Percentiles rank a stretch among this genome's conserved stretches.
These are phyloP conservation scores for Puccinia sorghi DNA, from an alignment of 1,284 basidiomycete species.

Conservation along the genomic window DNA sequence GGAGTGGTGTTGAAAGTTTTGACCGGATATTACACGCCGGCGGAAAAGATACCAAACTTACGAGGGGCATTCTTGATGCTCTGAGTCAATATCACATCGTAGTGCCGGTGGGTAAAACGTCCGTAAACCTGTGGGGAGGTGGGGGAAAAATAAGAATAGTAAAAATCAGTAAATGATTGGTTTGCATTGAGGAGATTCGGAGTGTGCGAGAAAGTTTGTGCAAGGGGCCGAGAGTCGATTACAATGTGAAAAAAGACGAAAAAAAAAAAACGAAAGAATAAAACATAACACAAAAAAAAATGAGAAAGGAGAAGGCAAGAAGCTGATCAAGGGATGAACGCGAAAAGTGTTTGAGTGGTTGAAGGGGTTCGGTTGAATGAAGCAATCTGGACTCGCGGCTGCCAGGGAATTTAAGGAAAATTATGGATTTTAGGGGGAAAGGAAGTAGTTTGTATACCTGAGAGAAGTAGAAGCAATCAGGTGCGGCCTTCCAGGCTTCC, in stretches of 20 bases:
- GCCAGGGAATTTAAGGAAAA: neutral
- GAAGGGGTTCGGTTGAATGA: neutral
- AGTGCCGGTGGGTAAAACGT: constrained; percentile 46
- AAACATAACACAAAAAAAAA: no score
- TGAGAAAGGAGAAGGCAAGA: neutral
- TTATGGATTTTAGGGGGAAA: neutral
- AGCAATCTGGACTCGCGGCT: neutral
- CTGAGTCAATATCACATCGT: constrained; percentile 47
- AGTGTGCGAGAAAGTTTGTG: neutral
- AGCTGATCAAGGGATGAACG: neutral
- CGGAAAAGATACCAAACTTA: constrained; percentile 1
- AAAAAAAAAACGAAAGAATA: no score
- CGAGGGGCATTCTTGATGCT: constrained; percentile 49
- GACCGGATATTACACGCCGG: neutral
- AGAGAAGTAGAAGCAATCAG: constrained; percentile 49
- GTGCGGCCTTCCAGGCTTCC: constrained; percentile 41
- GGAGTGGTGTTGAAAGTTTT: neutral
- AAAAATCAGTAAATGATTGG: neutral
- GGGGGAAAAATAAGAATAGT: neutral
- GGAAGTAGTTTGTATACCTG: constrained; percentile 31
- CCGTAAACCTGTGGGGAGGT: constrained; percentile 45
- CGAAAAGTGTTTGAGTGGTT: neutral
- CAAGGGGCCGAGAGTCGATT: neutral
- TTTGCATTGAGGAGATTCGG: neutral
- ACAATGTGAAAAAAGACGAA: no score